A percentile compares a stretch with the other conserved stretches of the same genome.
Conservation (phyloP, 164 flowering plant species). For the Vitis rupestris region DNA sequence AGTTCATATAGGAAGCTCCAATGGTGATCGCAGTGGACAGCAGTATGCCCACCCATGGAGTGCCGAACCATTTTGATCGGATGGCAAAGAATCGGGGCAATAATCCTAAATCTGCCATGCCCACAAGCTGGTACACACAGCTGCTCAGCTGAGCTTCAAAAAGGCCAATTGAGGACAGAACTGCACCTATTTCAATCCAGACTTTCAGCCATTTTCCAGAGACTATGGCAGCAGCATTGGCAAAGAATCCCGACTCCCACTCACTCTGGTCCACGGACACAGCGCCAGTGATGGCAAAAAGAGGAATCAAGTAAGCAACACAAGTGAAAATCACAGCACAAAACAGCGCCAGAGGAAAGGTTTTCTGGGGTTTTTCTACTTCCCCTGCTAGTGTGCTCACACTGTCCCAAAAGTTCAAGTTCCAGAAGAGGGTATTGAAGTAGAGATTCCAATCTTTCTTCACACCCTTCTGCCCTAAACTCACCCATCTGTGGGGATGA, state of each 20-base stretch:
- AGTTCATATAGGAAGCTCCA: slow-evolving; percentile 45
- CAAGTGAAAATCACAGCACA: slow-evolving; percentile 48
- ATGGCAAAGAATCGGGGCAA: slow-evolving; percentile 38
- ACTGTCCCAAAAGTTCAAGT: slow-evolving; percentile 88
- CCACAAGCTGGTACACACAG: slow-evolving; percentile 45
- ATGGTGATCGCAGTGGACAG: slow-evolving; percentile 37
- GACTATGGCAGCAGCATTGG: slow-evolving; percentile 44
- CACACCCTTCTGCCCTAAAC: slow-evolving; percentile 45
- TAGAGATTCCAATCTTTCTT: slow-evolving; percentile 69
- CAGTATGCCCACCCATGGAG: slow-evolving; percentile 64
- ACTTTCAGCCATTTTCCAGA: slow-evolving; percentile 50
- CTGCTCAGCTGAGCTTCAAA: slow-evolving; percentile 64
- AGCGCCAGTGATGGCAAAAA: slow-evolving; percentile 46
- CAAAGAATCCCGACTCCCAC: slow-evolving; percentile 49
- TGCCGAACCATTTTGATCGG: slow-evolving; percentile 52
- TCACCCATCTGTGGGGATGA: slow-evolving; percentile 52
- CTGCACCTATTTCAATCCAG: slow-evolving; percentile 59
- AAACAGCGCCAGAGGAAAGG: slow-evolving; percentile 41
- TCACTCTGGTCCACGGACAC: slow-evolving; percentile 30
- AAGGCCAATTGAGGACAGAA: slow-evolving; percentile 49
- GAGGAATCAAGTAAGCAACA: slow-evolving; percentile 43
- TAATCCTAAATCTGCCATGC: slow-evolving; percentile 59
- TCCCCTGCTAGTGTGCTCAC: slow-evolving; percentile 73
- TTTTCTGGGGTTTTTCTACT: slow-evolving; percentile 39
- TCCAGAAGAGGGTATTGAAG: slow-evolving; percentile 90